A percentile compares a stretch with the other conserved stretches of the same genome.
Evolutionary conservation across 331 rosid genomes (phyloP).

Genomic region (Malus hybrid): DNA sequence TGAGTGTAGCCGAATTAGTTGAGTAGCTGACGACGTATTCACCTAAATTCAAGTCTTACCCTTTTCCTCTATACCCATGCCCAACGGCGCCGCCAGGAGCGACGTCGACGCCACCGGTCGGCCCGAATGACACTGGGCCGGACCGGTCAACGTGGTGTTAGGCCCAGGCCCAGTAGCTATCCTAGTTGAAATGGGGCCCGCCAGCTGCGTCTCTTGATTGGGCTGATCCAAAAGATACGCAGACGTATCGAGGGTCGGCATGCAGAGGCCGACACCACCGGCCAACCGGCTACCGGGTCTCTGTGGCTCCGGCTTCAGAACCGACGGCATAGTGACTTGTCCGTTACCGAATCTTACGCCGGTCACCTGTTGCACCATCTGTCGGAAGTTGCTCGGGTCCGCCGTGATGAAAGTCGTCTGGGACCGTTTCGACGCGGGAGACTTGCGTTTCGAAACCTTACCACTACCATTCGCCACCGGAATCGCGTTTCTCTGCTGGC

Average conservation of each 20-base stretch:
- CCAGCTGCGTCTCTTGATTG: neutral
- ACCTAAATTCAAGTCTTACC: no score
- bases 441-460: slow-evolving; percentile 54
- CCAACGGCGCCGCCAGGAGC: slow-evolving; percentile 10
- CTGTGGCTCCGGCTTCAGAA: slow-evolving; percentile 76
- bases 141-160: neutral
- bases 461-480: slow-evolving; percentile 20
- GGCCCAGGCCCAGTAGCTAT: slow-evolving; percentile 5
- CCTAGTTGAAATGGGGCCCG: slow-evolving; percentile 17
- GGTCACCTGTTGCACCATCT: slow-evolving; percentile 94
- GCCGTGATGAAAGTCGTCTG: slow-evolving; percentile 85
- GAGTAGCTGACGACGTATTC: no score
- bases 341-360: slow-evolving; percentile 46
- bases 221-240: slow-evolving; percentile 56
- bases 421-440: slow-evolving; percentile 68
- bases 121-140: slow-evolving; percentile 19
- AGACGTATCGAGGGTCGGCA: slow-evolving; percentile 92
- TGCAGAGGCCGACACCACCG: slow-evolving; percentile 15
- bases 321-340: slow-evolving; percentile 26
- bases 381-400: slow-evolving; percentile 81
- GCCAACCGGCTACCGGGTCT: slow-evolving; percentile 23
- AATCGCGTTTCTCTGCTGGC: slow-evolving; percentile 7
- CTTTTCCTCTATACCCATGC: no score
- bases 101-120: neutral
- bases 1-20: no score